A percentile compares a stretch with the other conserved stretches of the same genome.
Conservation (phyloP, 73 alveolate genomes). For the Paramecium tetraurelia region DNA sequence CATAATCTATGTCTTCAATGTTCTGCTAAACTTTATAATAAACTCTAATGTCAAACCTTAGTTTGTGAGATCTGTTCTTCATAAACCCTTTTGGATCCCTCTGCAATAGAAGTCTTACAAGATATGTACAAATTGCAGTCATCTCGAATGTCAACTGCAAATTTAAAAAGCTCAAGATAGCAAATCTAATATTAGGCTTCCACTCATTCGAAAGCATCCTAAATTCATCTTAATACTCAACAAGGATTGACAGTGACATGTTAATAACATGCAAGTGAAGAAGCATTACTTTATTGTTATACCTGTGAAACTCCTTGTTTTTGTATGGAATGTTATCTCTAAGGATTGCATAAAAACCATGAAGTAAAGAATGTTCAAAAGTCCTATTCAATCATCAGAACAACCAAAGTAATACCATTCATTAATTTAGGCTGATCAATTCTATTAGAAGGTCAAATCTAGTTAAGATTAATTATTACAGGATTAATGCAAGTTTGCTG, state of each 20-base stretch:
- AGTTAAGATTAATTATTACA: slow-evolving; percentile 41
- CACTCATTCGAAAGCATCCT: slow-evolving; percentile 10
- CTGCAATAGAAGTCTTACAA: slow-evolving; percentile 40
- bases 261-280: slow-evolving; percentile 35
- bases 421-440: slow-evolving; percentile 5
- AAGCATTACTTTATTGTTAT: slow-evolving; percentile 47
- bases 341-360: slow-evolving; percentile 64
- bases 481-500: slow-evolving; percentile 34
- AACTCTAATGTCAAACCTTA: neutral
- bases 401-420: neutral
- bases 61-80: slow-evolving; percentile 42
- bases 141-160: slow-evolving; percentile 9
- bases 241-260: neutral
- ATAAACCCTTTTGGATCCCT: slow-evolving; percentile 40
- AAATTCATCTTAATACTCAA: neutral
- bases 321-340: slow-evolving; percentile 52
- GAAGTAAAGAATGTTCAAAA: slow-evolving; percentile 56
- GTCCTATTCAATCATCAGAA: neutral
- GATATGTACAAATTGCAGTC: slow-evolving; percentile 6
- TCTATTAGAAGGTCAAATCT: slow-evolving; percentile 32
- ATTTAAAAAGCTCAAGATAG: neutral
- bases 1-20: slow-evolving; percentile 56
- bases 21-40: slow-evolving; percentile 9
- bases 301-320: slow-evolving; percentile 61
- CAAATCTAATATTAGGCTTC: neutral